Conservation (phyloP, 768 basidiomycete genomes). For the Pleurotus tuber-regium region DNA sequence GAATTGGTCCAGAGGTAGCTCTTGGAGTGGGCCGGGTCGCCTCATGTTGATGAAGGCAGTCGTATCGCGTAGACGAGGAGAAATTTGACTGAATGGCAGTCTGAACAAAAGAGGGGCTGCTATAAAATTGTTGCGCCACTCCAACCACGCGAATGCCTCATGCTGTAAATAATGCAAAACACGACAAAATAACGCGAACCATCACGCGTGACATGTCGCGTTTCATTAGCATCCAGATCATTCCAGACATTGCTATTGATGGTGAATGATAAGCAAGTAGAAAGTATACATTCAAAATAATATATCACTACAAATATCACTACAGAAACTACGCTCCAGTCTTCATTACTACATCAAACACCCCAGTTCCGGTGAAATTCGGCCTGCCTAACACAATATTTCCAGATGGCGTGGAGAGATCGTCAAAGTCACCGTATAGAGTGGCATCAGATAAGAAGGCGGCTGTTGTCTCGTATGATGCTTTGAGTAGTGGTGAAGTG, state of each 20-base stretch:
- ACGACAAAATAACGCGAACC: constrained; percentile 3
- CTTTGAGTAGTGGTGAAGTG: constrained; percentile 94
- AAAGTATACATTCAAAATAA: constrained; percentile 5
- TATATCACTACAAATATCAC: neutral
- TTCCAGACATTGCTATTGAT: constrained; percentile 3
- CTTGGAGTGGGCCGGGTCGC: constrained; percentile 55
- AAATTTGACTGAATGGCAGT: too few relatives aligned
- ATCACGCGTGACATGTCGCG: constrained; percentile 8
- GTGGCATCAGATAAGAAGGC: constrained; percentile 94
- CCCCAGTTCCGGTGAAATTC: constrained; percentile 89
- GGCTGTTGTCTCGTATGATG: constrained; percentile 95
- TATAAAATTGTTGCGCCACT: constrained; percentile 1
- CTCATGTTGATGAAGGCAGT: constrained; percentile 21
- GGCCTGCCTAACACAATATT: constrained; percentile 90
- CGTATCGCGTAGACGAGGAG: neutral
- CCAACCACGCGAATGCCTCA: constrained; percentile 8
- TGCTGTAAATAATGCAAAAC: constrained; percentile 6
- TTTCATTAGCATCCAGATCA: constrained; percentile 6
- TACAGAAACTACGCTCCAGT: constrained; percentile 19
- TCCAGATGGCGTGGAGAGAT: constrained; percentile 85
- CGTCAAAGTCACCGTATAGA: constrained; percentile 93
- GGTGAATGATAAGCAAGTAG: neutral
- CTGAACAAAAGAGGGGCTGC: neutral
- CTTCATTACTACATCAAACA: constrained; percentile 83
- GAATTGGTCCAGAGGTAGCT: constrained; percentile 59